Conservation (phyloP, 2,329 filamentous ascomycete genomes). For the Fonsecaea multimorphosa region DNA sequence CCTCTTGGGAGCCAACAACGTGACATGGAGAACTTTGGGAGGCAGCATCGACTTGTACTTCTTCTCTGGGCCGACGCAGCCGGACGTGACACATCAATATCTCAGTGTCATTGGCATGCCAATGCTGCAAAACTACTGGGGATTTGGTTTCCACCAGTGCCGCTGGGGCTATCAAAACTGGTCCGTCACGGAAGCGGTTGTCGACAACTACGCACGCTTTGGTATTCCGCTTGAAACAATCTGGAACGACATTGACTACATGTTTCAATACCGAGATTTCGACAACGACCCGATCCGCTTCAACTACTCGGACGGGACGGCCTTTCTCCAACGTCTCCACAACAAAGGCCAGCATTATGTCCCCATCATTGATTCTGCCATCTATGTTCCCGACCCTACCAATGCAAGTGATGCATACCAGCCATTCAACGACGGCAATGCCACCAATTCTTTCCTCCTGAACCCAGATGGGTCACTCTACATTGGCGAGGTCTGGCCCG, state of each 20-base stretch:
- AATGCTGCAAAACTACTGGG: constrained; percentile 80
- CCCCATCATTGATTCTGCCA: constrained; percentile 67
- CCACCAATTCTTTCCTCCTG: constrained; percentile 57
- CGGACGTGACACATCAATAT: constrained; percentile 73
- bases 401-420: constrained; percentile 69
- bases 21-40: constrained; percentile 77
- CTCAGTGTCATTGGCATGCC: constrained; percentile 73
- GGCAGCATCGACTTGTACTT: constrained; percentile 82
- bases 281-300: constrained; percentile 62
- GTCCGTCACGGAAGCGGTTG: constrained; percentile 62
- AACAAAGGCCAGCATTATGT: constrained; percentile 63
- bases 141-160: constrained; percentile 82
- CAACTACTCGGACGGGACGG: constrained; percentile 55
- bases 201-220: constrained; percentile 60
- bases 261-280: constrained; percentile 67
- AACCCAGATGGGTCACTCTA: constrained; percentile 63
- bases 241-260: constrained; percentile 57
- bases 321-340: constrained; percentile 61
- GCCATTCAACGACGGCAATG: constrained; percentile 58
- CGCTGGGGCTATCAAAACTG: constrained; percentile 82
- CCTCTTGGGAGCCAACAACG: constrained; percentile 65
- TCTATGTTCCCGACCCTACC: constrained; percentile 74
- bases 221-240: constrained; percentile 63
- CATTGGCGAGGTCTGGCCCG: constrained; percentile 63
- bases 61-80: constrained; percentile 72